These are phyloP conservation scores for Chrysosporium queenslandicum DNA, from an alignment of 2,329 filamentous ascomycete genomes.

Conservation along the genomic window DNA sequence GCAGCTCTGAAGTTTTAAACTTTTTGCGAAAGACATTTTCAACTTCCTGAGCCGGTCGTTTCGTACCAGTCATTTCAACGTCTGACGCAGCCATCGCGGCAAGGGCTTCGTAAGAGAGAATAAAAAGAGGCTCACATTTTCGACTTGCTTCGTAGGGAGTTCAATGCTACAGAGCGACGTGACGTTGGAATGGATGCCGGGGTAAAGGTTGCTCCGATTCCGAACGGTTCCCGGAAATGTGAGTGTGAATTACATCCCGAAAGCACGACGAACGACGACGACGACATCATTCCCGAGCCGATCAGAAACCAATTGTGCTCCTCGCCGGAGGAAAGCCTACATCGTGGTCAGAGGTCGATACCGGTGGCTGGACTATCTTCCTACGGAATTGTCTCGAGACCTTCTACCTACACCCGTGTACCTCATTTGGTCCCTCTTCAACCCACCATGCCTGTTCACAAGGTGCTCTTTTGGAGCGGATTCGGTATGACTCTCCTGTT, in stretches of 20 bases:
- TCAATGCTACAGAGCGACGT: no score
- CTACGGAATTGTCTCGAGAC: no score
- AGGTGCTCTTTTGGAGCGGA: conserved; percentile 51
- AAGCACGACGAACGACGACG: not conserved
- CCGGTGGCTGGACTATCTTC: no score
- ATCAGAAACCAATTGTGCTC: not conserved
- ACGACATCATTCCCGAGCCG: not conserved
- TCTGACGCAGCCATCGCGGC: conserved; percentile 27
- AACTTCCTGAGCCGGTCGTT: conserved; percentile 22
- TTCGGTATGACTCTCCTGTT: conserved; percentile 62
- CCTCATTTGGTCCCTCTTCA: conserved; percentile 6
- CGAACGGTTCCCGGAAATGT: not conserved
- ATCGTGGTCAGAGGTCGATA: not conserved
- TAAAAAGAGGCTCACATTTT: not conserved
- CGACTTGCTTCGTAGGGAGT: not conserved
- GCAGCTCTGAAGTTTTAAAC: conserved; percentile 52
- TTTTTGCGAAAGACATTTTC: conserved; percentile 36
- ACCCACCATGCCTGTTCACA: conserved; percentile 38
- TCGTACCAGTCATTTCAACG: conserved; percentile 22
- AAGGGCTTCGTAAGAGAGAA: not conserved
- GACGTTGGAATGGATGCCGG: not conserved
- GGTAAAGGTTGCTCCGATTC: not conserved
- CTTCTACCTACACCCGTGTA: no score
- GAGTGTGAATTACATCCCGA: not conserved
- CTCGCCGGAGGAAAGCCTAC: not conserved